Evolutionary conservation across 169 alveolate genomes (phyloP), one percentile per base, ranked within the genome.

Genomic region (Plasmodium inui): DNA sequence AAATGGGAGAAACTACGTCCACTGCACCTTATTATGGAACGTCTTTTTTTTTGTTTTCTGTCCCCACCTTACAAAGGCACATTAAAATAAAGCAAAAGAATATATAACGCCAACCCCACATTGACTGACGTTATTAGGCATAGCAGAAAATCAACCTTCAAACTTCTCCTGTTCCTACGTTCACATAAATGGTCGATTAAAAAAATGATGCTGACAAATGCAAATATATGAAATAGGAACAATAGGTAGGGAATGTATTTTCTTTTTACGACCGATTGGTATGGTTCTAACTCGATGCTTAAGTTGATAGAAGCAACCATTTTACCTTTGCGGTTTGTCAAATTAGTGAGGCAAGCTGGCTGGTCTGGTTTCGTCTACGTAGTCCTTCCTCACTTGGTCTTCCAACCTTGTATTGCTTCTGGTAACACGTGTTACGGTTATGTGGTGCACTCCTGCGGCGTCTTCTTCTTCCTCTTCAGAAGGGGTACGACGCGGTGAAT

Each of bases 61-160:
- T 12, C 53, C 3, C 26, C n/a, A 34, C 46, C 41, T 14, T 73
- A 84, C 28, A 84, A 74, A 22, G 82, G 37, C 32, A 89, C 53
- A 41, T 89, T 80, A 79, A 89, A 89, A 61, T 89, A 89, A 61
- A 89, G 30, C 46, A 89, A 61, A 28, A 89, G 46, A 61, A 89
- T 44, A 79, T 34, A 89, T 22, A 89, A 5, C 46, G 94, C 79
- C 10, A 89, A 22, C 34, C 94, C 94, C 39, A 89, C 81, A 89
- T 19, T 89, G 71, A 89, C 22, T 32, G 94, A 30, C n/a, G 90
- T 67, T 17, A 89, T 61, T 19, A 89, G 72, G 28, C 94, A 89
- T 26, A 89, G 17, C 12, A 89, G 46, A 57, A 89, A 10, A 10
- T 55, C 57, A 50, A 39, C 19, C 82, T 79, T 89, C 39, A 37